These are phyloP conservation scores for Cinnamomum micranthum DNA, from an alignment of 164 flowering plant species.

Conservation along the genomic window DNA sequence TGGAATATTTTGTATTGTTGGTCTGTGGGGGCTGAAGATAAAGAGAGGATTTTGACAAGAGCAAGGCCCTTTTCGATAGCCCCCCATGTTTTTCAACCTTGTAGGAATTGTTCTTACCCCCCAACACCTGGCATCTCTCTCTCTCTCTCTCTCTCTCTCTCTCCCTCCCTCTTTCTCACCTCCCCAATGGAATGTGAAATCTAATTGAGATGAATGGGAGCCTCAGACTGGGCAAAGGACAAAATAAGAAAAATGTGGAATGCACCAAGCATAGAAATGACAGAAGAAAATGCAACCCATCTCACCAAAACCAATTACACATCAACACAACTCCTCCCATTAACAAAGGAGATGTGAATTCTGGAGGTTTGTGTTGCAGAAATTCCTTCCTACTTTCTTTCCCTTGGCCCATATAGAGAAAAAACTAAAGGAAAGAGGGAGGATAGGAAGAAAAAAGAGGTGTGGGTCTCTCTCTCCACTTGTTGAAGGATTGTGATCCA, in stretches of 20 bases:
- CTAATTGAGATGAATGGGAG: neutral
- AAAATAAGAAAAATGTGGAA: neutral
- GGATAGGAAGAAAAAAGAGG: neutral
- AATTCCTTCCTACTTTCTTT: constrained; percentile 19
- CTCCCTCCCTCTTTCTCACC: neutral
- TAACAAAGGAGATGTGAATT: constrained; percentile 15
- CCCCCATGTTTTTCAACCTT: neutral
- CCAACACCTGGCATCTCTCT: neutral
- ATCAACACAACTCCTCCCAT: neutral
- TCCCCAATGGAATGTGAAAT: neutral
- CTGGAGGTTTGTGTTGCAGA: constrained; percentile 7
- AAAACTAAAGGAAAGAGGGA: neutral
- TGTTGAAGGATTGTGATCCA: neutral
- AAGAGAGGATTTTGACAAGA: neutral
- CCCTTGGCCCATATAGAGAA: neutral
- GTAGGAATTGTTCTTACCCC: neutral
- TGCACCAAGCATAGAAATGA: neutral
- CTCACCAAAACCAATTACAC: neutral
- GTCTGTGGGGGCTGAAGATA: neutral
- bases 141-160: neutral
- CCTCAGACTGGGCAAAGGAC: constrained; percentile 5
- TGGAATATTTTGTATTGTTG: neutral
- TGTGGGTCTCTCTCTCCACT: neutral
- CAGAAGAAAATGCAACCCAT: neutral
- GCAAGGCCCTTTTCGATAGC: neutral